A percentile compares a stretch with the other conserved stretches of the same genome.
phyloP scores from a whole-genome alignment of 2,329 filamentous ascomycete species.

The Monosporascus sp. region DNA sequence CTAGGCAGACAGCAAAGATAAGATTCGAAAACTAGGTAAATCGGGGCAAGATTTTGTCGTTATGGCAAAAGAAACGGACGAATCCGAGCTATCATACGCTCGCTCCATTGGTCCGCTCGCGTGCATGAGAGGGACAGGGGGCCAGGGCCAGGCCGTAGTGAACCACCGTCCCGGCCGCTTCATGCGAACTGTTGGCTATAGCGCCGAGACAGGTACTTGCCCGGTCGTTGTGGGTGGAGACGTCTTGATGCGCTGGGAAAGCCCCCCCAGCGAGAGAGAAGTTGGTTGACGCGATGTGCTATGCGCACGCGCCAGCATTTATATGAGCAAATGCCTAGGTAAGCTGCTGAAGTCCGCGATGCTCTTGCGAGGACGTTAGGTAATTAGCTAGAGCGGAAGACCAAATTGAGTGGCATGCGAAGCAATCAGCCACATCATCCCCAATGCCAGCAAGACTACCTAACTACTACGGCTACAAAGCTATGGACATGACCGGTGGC shows the following conservation, averaged over 20 bases:
- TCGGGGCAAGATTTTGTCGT: background rate
- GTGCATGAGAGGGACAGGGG: background rate
- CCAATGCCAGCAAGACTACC: no score
- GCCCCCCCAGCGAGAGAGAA: background rate
- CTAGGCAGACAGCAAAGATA: no score
- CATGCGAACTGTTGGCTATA: conserved; percentile 29
- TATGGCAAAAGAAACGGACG: background rate
- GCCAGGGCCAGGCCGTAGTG: background rate
- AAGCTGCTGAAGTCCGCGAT: no score
- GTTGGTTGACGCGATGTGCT: background rate
- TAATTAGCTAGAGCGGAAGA: no score
- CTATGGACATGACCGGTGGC: no score
- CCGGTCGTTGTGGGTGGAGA: conserved; percentile 4
- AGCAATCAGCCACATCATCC: no score
- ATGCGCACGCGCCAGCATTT: no score
- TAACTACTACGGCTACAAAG: no score
- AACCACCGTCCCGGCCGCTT: conserved; percentile 15
- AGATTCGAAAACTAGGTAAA: no score
- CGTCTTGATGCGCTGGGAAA: background rate
- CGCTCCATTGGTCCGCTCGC: background rate
- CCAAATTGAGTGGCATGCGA: no score
- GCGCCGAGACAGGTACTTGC: conserved; percentile 20
- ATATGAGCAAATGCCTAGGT: no score
- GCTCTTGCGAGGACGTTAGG: no score
- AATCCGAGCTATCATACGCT: background rate